Evolutionary conservation across 371 early-diverging fungal genomes (phyloP).

Genomic region (Mortierella polycephala): DNA sequence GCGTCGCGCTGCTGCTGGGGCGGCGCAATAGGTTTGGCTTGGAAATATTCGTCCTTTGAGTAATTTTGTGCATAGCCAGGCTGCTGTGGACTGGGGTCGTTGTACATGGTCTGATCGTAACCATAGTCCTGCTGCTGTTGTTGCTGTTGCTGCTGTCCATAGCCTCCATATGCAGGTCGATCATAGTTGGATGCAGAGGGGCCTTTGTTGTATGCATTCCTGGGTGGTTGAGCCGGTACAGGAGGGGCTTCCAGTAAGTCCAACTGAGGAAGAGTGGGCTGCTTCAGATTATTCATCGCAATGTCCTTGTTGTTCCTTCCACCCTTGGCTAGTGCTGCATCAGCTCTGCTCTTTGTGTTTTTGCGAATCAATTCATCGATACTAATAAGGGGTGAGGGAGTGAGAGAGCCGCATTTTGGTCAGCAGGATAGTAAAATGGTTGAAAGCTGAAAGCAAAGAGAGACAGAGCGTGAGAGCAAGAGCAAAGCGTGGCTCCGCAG

Average conservation of each 20-base stretch:
- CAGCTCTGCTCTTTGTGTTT: conserved; percentile 46
- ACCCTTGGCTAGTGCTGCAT: conserved; percentile 9
- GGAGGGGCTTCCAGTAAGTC: conserved; percentile 11
- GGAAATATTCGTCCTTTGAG: conserved; percentile 20
- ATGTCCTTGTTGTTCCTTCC: conserved; percentile 23
- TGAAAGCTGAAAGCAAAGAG: no score
- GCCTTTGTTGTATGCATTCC: conserved; percentile 5
- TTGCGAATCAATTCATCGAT: conserved; percentile 51
- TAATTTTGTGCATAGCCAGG: conserved; percentile 3
- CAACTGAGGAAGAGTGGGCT: conserved; percentile 43
- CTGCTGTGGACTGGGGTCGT: background rate
- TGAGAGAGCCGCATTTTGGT: background rate
- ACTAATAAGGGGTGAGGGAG: background rate
- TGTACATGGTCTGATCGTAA: conserved; percentile 1
- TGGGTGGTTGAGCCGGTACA: conserved; percentile 17
- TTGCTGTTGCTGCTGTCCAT: conserved; percentile 12
- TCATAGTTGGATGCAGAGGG: background rate
- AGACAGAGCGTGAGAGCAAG: no score
- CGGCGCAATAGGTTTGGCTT: conserved; percentile 6
- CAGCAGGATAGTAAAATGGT: background rate
- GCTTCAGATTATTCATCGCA: conserved; percentile 18
- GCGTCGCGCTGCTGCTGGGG: background rate
- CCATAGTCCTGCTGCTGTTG: conserved; percentile 9
- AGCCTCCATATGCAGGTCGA: background rate
- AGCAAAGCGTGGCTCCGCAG: no score